Conservation (phyloP, 2,329 filamentous ascomycete genomes). For the Xylaria sp. region DNA sequence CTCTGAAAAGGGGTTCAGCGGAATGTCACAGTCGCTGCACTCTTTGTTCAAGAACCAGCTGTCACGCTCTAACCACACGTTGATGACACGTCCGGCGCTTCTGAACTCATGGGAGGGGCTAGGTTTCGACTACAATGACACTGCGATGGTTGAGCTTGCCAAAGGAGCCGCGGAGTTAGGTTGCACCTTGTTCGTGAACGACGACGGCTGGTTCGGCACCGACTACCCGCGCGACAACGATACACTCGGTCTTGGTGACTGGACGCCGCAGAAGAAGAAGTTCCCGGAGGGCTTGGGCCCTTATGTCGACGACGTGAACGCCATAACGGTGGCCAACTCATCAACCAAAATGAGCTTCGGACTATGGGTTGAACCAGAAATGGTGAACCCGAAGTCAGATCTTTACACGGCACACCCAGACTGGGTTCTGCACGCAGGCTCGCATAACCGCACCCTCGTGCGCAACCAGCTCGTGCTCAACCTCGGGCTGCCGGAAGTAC, state of each 20-base stretch:
- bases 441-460: slow-evolving; percentile 65
- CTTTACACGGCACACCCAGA: slow-evolving; percentile 72
- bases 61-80: slow-evolving; percentile 63
- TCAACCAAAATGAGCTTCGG: slow-evolving; percentile 67
- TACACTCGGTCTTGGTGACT: slow-evolving; percentile 70
- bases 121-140: slow-evolving; percentile 67
- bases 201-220: slow-evolving; percentile 76
- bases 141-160: slow-evolving; percentile 65
- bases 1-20: slow-evolving; percentile 67
- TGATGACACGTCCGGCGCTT: slow-evolving; percentile 61
- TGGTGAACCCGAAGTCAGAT: slow-evolving; percentile 72
- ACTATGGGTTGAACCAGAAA: slow-evolving; percentile 75
- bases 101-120: slow-evolving; percentile 76
- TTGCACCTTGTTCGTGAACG: slow-evolving; percentile 71
- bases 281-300: slow-evolving; percentile 68
- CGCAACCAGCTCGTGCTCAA: slow-evolving; percentile 72
- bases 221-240: slow-evolving; percentile 69
- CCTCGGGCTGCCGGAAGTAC: slow-evolving; percentile 68
- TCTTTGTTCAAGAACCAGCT: slow-evolving; percentile 70
- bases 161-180: slow-evolving; percentile 68
- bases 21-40: slow-evolving; percentile 71
- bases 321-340: slow-evolving; percentile 59
- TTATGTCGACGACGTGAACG: slow-evolving; percentile 63
- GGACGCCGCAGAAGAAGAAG: slow-evolving; percentile 66
- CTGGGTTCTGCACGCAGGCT: slow-evolving; percentile 69